A percentile compares a stretch with the other conserved stretches of the same genome.
These are phyloP conservation scores for Eucalyptus polyanthemos DNA, from an alignment of 345 rosid genomes.

Conservation along the genomic window DNA sequence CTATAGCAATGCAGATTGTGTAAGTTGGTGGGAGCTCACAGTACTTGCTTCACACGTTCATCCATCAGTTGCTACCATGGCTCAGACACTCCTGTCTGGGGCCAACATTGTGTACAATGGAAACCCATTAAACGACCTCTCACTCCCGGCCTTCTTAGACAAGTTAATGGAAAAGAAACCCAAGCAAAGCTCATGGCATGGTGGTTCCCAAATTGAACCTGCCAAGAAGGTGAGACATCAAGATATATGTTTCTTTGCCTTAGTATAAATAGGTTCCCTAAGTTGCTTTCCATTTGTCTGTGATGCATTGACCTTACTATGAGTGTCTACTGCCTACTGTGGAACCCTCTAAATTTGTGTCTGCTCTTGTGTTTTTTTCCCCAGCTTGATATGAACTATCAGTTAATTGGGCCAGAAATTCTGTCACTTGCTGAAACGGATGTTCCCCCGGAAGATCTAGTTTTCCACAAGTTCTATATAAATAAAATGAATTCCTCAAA, in stretches of 20 bases:
- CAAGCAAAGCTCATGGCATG: conserved; percentile 78
- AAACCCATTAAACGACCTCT: conserved; percentile 67
- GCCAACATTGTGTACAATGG: conserved; percentile 84
- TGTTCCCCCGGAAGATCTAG: conserved; percentile 87
- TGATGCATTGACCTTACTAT: neutral
- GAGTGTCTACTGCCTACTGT: neutral
- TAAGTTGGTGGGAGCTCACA: conserved; percentile 89
- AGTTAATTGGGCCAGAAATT: conserved; percentile 72
- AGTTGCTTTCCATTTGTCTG: neutral
- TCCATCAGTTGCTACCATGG: conserved; percentile 98
- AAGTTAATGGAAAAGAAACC: conserved; percentile 99
- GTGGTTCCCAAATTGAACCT: conserved; percentile 96
- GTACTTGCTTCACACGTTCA: conserved; percentile 85
- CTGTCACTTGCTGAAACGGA: conserved; percentile 77
- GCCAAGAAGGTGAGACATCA: conserved; percentile 58
- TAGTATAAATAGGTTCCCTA: neutral
- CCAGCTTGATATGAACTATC: conserved; percentile 75
- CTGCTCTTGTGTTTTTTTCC: neutral
- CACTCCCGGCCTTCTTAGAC: conserved; percentile 77
- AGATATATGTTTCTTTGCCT: neutral
- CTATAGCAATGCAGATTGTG: conserved; percentile 73
- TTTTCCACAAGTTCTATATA: conserved; percentile 88
- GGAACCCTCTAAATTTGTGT: neutral
- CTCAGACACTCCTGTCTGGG: conserved; percentile 86
- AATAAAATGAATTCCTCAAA: conserved; percentile 64